These are phyloP conservation scores for Geum urbanum DNA, from an alignment of 306 rosid species.

Conservation along the genomic window DNA sequence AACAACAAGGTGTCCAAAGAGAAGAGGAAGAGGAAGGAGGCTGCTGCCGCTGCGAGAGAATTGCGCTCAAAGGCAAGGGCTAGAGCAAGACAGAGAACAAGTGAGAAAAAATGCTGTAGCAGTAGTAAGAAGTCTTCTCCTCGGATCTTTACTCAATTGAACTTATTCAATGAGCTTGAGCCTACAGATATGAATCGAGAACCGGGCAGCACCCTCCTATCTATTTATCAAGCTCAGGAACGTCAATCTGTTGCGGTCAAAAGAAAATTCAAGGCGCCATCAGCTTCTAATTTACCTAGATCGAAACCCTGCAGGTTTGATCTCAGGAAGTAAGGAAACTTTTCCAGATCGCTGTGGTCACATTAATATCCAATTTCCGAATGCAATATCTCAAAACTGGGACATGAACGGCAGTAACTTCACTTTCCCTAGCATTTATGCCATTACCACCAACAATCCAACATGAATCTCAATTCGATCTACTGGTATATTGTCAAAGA, in stretches of 20 bases:
- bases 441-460: constrained; percentile 21
- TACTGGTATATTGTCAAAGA: constrained; percentile 15
- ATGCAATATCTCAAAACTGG: constrained; percentile 56
- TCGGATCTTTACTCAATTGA: constrained; percentile 39
- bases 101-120: constrained; percentile 34
- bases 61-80: no score
- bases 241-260: neutral
- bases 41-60: constrained; percentile 10
- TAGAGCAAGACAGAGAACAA: constrained; percentile 81
- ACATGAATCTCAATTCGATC: constrained; percentile 25
- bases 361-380: constrained; percentile 40
- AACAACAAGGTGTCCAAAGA: constrained; percentile 27
- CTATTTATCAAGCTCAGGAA: neutral
- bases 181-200: neutral
- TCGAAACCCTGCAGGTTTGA: neutral
- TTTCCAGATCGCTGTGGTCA: constrained; percentile 31
- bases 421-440: constrained; percentile 28
- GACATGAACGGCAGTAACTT: constrained; percentile 35
- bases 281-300: neutral
- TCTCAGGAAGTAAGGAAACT: neutral
- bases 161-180: constrained; percentile 17
- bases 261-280: constrained; percentile 12
- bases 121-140: constrained; percentile 11
- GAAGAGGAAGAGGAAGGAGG: constrained; percentile 30
- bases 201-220: neutral